These are phyloP conservation scores for Scutellaria barbata DNA, from an alignment of 257 asterid species.

Conservation along the genomic window DNA sequence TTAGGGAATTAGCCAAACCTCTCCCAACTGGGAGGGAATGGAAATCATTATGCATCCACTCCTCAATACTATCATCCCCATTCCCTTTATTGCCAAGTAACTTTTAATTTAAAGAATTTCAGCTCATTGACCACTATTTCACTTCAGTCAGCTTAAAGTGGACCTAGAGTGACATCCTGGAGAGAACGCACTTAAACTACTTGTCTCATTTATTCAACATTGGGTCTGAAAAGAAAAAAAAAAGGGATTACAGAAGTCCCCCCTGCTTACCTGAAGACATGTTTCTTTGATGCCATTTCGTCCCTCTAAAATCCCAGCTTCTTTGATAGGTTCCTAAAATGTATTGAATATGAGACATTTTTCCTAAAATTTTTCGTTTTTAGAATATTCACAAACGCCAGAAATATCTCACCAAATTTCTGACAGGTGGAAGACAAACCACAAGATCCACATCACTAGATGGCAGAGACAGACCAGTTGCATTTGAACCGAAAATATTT, in stretches of 20 bases:
- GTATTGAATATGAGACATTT: constrained; percentile 28
- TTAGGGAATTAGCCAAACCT: too few relatives aligned
- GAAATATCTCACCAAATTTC: constrained; percentile 84
- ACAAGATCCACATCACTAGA: constrained; percentile 99
- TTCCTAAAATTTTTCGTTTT: constrained; percentile 18
- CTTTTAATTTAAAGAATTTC: neutral
- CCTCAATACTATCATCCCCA: too few relatives aligned
- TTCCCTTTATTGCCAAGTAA: neutral
- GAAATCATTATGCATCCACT: too few relatives aligned
- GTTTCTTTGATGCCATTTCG: constrained; percentile 99
- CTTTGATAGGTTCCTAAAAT: constrained; percentile 93
- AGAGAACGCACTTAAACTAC: constrained; percentile 2
- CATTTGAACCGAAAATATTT: constrained; percentile 87
- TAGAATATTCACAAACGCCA: constrained; percentile 1
- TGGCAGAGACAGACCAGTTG: constrained; percentile 96
- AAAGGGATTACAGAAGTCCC: neutral
- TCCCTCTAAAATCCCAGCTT: constrained; percentile 99
- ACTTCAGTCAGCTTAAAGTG: constrained; percentile 20
- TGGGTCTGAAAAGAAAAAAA: constrained; percentile 4
- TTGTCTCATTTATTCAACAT: constrained; percentile 28
- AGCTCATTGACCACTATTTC: constrained; percentile 25
- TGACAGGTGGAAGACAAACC: constrained; percentile 97
- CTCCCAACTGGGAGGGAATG: too few relatives aligned
- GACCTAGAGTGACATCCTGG: constrained; percentile 19
- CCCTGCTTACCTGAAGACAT: constrained; percentile 83